Conservation (phyloP, 768 basidiomycete species). For the Fomitopsis pulvina region DNA sequence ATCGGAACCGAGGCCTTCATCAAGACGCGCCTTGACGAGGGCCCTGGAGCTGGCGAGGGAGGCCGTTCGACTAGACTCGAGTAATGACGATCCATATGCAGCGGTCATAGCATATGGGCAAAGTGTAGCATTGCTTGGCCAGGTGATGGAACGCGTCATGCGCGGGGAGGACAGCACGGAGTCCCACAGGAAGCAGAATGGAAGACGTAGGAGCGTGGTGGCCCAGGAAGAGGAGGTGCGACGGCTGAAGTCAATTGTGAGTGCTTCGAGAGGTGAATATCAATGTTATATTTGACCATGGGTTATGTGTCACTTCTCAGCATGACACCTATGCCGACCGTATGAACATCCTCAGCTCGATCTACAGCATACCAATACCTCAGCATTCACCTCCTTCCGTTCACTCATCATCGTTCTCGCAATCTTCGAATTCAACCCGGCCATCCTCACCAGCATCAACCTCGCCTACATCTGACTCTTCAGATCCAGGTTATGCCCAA, state of each 20-base stretch:
- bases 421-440: constrained; percentile 43
- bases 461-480: constrained; percentile 32
- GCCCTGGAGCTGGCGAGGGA: constrained; percentile 86
- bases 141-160: constrained; percentile 89
- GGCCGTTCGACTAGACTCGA: constrained; percentile 83
- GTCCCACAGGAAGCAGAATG: constrained; percentile 44
- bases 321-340: constrained; percentile 94
- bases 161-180: constrained; percentile 79
- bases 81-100: constrained; percentile 81
- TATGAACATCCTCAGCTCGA: constrained; percentile 87
- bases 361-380: constrained; percentile 78
- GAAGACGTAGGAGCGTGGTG: constrained; percentile 71
- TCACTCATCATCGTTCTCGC: constrained; percentile 38
- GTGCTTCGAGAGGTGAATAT: constrained; percentile 25
- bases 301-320: constrained; percentile 30
- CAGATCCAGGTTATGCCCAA: not conserved
- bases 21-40: constrained; percentile 77
- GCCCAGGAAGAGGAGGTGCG: constrained; percentile 89
- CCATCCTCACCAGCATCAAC: constrained; percentile 44
- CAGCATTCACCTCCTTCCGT: constrained; percentile 56
- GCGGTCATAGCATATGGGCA: constrained; percentile 87
- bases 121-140: constrained; percentile 79
- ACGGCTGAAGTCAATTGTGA: constrained; percentile 80
- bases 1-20: constrained; percentile 60
- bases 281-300: not conserved